Percentiles rank a stretch among this genome's conserved stretches.
Evolutionary conservation across 768 basidiomycete species (phyloP).

Genomic region (Kwoniella shandongensis): DNA sequence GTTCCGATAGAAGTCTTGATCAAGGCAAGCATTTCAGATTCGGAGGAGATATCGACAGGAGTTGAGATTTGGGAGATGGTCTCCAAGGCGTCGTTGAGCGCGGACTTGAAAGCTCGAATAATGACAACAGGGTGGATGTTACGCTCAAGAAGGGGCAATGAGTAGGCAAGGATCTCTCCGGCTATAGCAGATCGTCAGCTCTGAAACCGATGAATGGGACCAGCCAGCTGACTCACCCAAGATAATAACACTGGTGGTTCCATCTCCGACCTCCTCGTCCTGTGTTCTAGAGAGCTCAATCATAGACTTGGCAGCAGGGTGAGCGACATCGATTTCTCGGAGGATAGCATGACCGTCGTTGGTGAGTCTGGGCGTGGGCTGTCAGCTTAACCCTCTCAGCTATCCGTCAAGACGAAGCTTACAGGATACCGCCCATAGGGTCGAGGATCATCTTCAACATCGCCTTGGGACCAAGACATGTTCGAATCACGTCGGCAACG

Average conservation of each 20-base stretch:
- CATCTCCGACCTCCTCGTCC: constrained; percentile 98
- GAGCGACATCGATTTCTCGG: constrained; percentile 97
- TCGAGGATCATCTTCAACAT: constrained; percentile 99
- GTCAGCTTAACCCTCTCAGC: background rate
- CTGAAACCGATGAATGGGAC: background rate
- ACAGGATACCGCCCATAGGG: constrained; percentile 99
- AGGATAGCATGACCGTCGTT: constrained; percentile 99
- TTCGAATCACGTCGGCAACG: constrained; percentile 95
- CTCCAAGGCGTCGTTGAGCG: constrained; percentile 83
- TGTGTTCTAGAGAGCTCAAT: constrained; percentile 96
- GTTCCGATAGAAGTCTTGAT: constrained; percentile 99
- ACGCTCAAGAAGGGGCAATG: constrained; percentile 85
- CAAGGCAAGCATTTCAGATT: constrained; percentile 87
- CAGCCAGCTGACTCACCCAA: constrained; percentile 64
- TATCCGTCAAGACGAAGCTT: constrained; percentile 25
- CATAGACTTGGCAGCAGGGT: constrained; percentile 99
- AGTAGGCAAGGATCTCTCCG: constrained; percentile 95
- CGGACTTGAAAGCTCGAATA: constrained; percentile 96
- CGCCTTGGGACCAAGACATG: constrained; percentile 93
- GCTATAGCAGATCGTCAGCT: constrained; percentile 57
- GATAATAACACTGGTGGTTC: constrained; percentile 97
- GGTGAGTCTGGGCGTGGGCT: constrained; percentile 65
- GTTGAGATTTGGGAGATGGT: constrained; percentile 84
- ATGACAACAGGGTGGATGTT: constrained; percentile 99
- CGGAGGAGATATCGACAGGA: constrained; percentile 81